Evolutionary conservation across 331 rosid genomes (phyloP), one percentile per base, ranked within the genome.

Genomic region (Telfairia occidentalis): DNA sequence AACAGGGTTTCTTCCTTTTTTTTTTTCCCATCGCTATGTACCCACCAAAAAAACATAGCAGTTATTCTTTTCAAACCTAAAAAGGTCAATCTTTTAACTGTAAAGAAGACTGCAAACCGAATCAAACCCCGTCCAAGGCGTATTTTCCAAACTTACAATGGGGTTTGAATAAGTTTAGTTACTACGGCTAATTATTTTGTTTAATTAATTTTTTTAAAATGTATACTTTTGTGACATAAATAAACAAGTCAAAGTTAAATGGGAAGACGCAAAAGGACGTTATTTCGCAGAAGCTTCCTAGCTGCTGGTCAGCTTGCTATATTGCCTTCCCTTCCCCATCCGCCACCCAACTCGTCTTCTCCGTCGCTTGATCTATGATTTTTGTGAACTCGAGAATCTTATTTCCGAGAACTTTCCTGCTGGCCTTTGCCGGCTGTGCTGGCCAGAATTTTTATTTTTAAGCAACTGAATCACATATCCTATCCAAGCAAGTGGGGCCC

Each of bases 241-340:
- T 46, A 48, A 48, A 49, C 30, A 71, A 48, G 76, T 71, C 76
- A 71, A 71, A 48, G 29, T 49, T 71, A 28, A 70, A 46, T 3
- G 57, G 24, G 38, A 69, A 43, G 55, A 15, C 74, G 50, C 55
- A 15, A 46, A 13, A 48, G 45, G 76, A 71, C 60, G 76, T 48
- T 46, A 48, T 71, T 71, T 71, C 76, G 76, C 76, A 71, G 76
- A 71, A 71, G 76, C 38, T 71, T 71, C 76, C 76, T 71, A 2
- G 45, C 58, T 30, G 38, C 59, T 48, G 28, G 18, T 1, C 5
- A 48, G 43, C 9, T 48, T 37, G 43, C 28, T 49, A 49, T 71
- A 48, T 71, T 71, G 12, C 76, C 59, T 71, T 29, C 43, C 29
- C 45, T 48, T 46, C 23, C 24, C 59, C 15, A 48, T 45, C 52